Base-by-base conservation (phyloP, 2,329 filamentous ascomycete species). In the Pseudocercospora crystallina region DNA sequence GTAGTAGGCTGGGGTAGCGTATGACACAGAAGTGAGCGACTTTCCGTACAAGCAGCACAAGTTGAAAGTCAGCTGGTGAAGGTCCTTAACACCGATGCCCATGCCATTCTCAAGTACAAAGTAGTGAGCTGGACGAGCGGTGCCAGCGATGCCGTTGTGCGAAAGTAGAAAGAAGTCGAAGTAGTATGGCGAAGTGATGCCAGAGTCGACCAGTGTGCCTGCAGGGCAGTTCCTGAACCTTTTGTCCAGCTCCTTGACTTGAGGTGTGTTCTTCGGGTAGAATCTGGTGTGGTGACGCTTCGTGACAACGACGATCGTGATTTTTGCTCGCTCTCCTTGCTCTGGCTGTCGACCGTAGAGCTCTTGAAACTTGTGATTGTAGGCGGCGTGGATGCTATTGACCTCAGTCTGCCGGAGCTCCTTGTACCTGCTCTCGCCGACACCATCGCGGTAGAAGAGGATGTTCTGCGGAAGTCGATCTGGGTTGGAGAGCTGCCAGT, bases 221-320 rank as follows among this genome's bases (percentile, higher is more conserved):
- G n/a, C n/a, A n/a, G n/a, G n/a, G n/a, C n/a, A n/a, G n/a, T n/a
- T n/a, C n/a, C n/a, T n/a, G n/a, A n/a, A n/a, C n/a, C n/a, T n/a
- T n/a, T n/a, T n/a, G n/a, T n/a, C n/a, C n/a, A n/a, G n/a, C n/a
- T n/a, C n/a, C n/a, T n/a, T n/a, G n/a, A n/a, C n/a, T n/a, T n/a
- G n/a, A n/a, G n/a, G n/a, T n/a, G n/a, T n/a, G 20, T 50, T 26
- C 4, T 15, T n/a, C 1, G 67, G 61, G 51, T 67, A 76, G 60
- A 76, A 74, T 0, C 73, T 66, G 0, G 68, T 66, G 43, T 71
- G 58, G 49, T 77, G 74, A 0, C 72, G 63, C 49, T 76, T 75
- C 2, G 60, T 63, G 4, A 68, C 68, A 2, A 75, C 57, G 2
- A 76, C 41, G 20, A 39, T 32, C 2, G 47, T 54, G 3, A 34